These are phyloP conservation scores for Cudoniella acicularis DNA, from an alignment of 495 filamentous ascomycete species.

Conservation along the genomic window DNA sequence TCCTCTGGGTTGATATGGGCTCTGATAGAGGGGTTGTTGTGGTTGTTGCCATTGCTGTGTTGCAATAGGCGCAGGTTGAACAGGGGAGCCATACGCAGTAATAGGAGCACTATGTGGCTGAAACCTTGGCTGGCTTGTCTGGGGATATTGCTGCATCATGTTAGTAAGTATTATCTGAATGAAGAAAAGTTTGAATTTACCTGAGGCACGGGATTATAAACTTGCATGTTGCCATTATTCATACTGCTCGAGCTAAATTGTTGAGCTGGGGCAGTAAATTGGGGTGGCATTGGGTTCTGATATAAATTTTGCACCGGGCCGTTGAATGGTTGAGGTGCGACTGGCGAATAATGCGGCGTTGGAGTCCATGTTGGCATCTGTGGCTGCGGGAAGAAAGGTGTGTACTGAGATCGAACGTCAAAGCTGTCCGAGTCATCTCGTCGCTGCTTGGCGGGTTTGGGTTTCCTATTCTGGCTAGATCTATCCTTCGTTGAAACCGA, in stretches of 20 bases:
- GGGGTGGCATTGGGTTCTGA: constrained; percentile 16
- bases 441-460: constrained; percentile 59
- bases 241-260: constrained; percentile 37
- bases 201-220: constrained; percentile 20
- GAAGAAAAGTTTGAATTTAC: constrained; percentile 15
- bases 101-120: constrained; percentile 30
- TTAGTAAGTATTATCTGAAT: constrained; percentile 12
- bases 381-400: constrained; percentile 61
- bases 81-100: constrained; percentile 37
- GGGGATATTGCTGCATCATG: constrained; percentile 23
- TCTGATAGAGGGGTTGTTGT: constrained; percentile 23
- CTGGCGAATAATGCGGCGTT: constrained; percentile 44
- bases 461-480: constrained; percentile 39
- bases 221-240: constrained; percentile 27
- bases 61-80: constrained; percentile 31
- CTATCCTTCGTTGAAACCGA: constrained; percentile 77
- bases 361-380: constrained; percentile 45
- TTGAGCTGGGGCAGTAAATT: constrained; percentile 25
- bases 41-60: constrained; percentile 30
- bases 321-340: constrained; percentile 36
- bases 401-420: constrained; percentile 80
- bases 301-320: constrained; percentile 22
- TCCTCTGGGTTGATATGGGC: constrained; percentile 17
- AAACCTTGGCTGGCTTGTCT: constrained; percentile 29
- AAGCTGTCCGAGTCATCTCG: constrained; percentile 82